Evolutionary conservation across 2,329 filamentous ascomycete genomes (phyloP).

Genomic region (Daldinia eschscholtzii): DNA sequence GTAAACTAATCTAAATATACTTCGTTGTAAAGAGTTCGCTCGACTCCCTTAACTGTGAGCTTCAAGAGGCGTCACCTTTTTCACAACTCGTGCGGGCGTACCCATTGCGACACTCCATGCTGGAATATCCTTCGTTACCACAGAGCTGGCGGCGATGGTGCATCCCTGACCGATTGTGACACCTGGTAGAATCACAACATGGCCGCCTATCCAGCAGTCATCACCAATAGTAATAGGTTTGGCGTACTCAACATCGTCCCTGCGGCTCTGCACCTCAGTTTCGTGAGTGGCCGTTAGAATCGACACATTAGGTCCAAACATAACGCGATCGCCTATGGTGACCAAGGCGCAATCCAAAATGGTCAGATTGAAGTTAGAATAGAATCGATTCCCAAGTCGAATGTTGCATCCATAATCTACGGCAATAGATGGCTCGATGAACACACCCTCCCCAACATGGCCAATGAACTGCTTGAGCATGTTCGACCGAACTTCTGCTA

Average conservation of each 20-base stretch:
- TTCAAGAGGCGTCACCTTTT: conserved; percentile 58
- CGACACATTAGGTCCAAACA: conserved; percentile 78
- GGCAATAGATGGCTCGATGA: conserved; percentile 71
- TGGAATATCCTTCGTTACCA: conserved; percentile 65
- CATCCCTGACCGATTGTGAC: conserved; percentile 66
- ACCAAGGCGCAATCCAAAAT: conserved; percentile 82
- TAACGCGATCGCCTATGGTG: conserved; percentile 75
- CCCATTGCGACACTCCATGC: conserved; percentile 63
- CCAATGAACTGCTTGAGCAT: conserved; percentile 65
- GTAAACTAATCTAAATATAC: not conserved
- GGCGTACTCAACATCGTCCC: conserved; percentile 63
- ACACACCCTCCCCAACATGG: conserved; percentile 63
- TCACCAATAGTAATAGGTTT: conserved; percentile 62
- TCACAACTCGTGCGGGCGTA: conserved; percentile 62
- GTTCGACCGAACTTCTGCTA: conserved; percentile 55
- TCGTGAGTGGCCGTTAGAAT: conserved; percentile 81
- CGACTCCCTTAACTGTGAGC: not conserved
- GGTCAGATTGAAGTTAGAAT: conserved; percentile 71
- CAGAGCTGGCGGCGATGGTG: conserved; percentile 63
- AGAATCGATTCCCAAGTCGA: conserved; percentile 71
- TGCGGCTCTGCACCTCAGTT: conserved; percentile 66
- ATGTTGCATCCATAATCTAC: conserved; percentile 77
- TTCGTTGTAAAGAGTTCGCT: not conserved
- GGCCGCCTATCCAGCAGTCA: conserved; percentile 68
- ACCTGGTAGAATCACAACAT: conserved; percentile 63